Evolutionary conservation across 306 rosid species (phyloP), one percentile per base, ranked within the genome.

Genomic region (Prosopis cineraria): DNA sequence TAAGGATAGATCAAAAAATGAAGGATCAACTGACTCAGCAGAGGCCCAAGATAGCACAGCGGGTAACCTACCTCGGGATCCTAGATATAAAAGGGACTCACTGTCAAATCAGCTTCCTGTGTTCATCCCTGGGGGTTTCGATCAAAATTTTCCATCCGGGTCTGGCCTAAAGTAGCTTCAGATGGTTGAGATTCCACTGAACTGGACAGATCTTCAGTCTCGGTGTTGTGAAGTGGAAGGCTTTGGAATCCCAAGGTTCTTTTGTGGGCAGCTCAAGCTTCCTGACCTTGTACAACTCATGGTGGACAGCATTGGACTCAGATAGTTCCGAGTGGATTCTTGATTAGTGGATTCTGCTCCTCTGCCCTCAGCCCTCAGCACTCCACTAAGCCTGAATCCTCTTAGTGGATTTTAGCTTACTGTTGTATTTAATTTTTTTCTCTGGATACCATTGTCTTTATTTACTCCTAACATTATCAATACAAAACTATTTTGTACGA

Each of bases 51-150:
- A 89, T 45, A 89, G 87, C 85, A 36, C 58, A 53, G 68, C 84
- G 12, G 78, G 75, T 66, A 91, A 84, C 90, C 53, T 89, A 64
- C 80, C 90, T 24, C 87, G 84, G 45, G 98, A 92, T 14, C 86
- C 97, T 24, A 89, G 98, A 78, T 85, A 89, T 82, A 90, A 62
- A 85, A 92, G 97, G 74, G 97, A 90, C 79, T 88, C 96, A 20
- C 74, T 74, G 6, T 95, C 98, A 68, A 91, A 92, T 83, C 98
- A 92, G 79, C 97, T 95, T 80, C 98, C 98, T 0, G 97, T 95
- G 82, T 95, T 95, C 79, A 91, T 90, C 53, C 97, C 97, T 0
- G 92, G 93, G 37, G 93, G 92, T 16, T 92, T 80, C 41, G 91
- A 89, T 39, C 87, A 80, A 55, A 80, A 79, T 75, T 85, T 84